Evolutionary conservation across 148 eudicot species (phyloP).

Genomic region (Heliamphora exappendiculata): DNA sequence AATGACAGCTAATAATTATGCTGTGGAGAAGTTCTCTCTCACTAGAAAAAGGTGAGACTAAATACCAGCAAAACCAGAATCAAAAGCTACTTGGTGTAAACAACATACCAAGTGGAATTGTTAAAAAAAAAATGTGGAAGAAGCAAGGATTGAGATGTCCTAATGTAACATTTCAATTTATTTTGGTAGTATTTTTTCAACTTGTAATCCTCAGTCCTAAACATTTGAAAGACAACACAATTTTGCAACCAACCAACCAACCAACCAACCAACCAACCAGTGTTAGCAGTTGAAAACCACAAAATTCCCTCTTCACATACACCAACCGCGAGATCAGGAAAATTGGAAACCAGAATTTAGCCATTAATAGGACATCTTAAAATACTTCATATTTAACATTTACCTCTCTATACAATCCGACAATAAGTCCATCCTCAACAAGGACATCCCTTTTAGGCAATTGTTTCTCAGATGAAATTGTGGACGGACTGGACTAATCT

Average conservation of each 20-base stretch:
- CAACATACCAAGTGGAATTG: neutral
- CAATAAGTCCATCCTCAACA: slow-evolving; percentile 35
- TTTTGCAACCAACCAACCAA: too few relatives aligned
- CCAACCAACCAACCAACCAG: too few relatives aligned
- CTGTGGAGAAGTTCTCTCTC: too few relatives aligned
- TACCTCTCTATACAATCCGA: slow-evolving; percentile 55
- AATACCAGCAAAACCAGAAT: neutral
- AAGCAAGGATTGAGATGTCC: neutral
- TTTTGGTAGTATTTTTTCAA: neutral
- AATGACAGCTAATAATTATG: too few relatives aligned
- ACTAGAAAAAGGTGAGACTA: too few relatives aligned
- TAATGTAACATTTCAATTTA: slow-evolving; percentile 3
- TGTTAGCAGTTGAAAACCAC: too few relatives aligned
- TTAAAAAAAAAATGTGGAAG: neutral
- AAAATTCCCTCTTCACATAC: slow-evolving; percentile 25
- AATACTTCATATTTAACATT: slow-evolving; percentile 17
- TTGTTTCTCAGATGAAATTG: slow-evolving; percentile 23
- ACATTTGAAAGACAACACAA: too few relatives aligned
- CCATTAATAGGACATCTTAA: slow-evolving; percentile 21
- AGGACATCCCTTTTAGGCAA: slow-evolving; percentile 17
- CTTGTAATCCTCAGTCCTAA: slow-evolving; percentile 1
- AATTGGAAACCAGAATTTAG: slow-evolving; percentile 21
- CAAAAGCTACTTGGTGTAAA: neutral
- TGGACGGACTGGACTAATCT: slow-evolving; percentile 25
- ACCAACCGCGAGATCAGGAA: slow-evolving; percentile 14